Base-by-base conservation (phyloP, 192 early-diverging fungal species). In the Umbelopsis sp. region DNA sequence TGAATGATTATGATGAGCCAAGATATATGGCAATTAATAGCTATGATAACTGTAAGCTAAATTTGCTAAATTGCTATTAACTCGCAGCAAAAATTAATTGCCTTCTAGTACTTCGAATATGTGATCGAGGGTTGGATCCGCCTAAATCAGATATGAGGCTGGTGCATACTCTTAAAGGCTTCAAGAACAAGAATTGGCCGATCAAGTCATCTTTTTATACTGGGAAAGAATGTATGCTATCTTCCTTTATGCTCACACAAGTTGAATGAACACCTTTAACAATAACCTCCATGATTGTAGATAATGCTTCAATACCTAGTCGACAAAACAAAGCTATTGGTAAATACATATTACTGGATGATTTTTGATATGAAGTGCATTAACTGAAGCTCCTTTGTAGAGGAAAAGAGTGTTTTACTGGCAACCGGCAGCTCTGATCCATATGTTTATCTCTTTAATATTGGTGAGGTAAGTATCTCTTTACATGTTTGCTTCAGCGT, bases 111-210 rank as follows among this genome's bases (percentile, higher is more conserved):
- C 84, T 98, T 55, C 85, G 95, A 30, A 93, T 98, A 0, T 98
- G 96, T 80, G 96, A 97, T 71, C 86, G 94, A 20, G 94, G 94
- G 6, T 88, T 91, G 65, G 84, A 90, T 61, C 90, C 93, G 44
- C 92, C 92, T 20, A 87, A 85, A 51, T 89, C 87, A 20, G 68
- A 79, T 16, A 84, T 87, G 33, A 86, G 92, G 16, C 79, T 93
- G 16, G 85, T 93, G 4, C 92, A 95, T 71, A 85, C 92, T 13
- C 82, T 98, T 45, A 96, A 95, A 52, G 96, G 96, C 1, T 90
- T 93, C 76, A 93, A 93, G 71, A 96, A 94, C 78, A 93, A 92
- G 69, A 95, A 97, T 80, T 98, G 94, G 94, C 95, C 96, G 3
- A 96, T 98, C 71, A 95, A 92, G 75, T 91, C 89, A 47, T 91